Percentiles rank a stretch among this genome's conserved stretches.
phyloP scores from a whole-genome alignment of 2,329 filamentous ascomycete genomes.

The Diaporthe caulivora region DNA sequence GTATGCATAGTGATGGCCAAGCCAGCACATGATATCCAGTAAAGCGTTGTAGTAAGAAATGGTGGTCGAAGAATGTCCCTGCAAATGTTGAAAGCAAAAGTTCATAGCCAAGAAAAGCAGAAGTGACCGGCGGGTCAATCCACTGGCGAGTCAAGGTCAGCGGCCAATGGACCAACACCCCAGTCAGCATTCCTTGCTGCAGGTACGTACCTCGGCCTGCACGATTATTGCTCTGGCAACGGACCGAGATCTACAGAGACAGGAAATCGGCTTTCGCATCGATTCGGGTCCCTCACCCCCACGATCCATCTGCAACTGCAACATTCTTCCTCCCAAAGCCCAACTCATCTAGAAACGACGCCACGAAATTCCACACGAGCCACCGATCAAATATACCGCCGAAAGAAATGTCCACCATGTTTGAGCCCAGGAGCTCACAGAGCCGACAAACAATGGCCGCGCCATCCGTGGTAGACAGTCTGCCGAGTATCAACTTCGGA shows the following conservation, averaged over 20 bases:
- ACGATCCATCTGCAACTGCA: background rate
- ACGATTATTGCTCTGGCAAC: slow-evolving; percentile 40
- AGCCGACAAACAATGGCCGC: slow-evolving; percentile 72
- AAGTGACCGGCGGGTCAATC: background rate
- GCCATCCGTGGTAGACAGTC: slow-evolving; percentile 79
- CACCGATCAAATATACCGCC: slow-evolving; percentile 10
- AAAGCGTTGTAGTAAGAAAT: slow-evolving; percentile 1
- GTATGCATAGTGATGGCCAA: slow-evolving; percentile 36
- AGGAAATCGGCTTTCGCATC: slow-evolving; percentile 1
- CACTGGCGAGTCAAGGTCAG: slow-evolving; percentile 31
- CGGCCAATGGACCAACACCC: background rate
- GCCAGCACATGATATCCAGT: background rate
- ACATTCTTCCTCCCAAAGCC: background rate
- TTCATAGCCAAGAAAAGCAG: slow-evolving; percentile 23
- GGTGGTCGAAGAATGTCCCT: background rate
- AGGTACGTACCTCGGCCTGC: background rate
- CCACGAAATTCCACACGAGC: background rate
- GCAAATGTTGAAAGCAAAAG: slow-evolving; percentile 12
- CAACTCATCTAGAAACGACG: background rate
- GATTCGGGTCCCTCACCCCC: background rate
- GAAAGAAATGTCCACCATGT: slow-evolving; percentile 68
- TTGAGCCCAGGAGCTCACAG: slow-evolving; percentile 77
- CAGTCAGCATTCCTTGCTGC: slow-evolving; percentile 3
- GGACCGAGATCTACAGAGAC: slow-evolving; percentile 19
- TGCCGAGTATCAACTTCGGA: slow-evolving; percentile 93